phyloP scores from a whole-genome alignment of 148 eudicot species.

The Polygonum maritimum region DNA sequence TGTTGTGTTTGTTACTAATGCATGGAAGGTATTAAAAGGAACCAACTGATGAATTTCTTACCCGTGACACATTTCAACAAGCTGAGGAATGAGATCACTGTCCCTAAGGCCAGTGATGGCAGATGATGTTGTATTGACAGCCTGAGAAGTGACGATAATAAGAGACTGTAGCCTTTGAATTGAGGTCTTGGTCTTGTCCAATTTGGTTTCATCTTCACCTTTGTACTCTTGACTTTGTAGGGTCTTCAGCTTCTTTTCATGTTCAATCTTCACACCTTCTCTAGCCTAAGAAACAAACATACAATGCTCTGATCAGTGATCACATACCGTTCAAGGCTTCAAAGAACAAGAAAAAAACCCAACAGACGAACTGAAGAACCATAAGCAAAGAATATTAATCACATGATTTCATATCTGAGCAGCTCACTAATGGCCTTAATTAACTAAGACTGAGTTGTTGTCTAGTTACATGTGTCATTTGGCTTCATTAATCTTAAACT shows the following conservation, averaged over 20 bases:
- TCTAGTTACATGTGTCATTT: not conserved
- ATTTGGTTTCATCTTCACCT: constrained; percentile 66
- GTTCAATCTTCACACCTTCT: constrained; percentile 89
- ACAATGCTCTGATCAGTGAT: not conserved
- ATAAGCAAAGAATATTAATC: not conserved
- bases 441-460: not conserved
- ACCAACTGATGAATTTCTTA: constrained; percentile 23
- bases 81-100: constrained; percentile 85
- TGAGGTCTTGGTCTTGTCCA: constrained; percentile 91
- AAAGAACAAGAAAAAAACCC: not conserved
- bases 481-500: not conserved
- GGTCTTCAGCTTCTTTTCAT: constrained; percentile 73
- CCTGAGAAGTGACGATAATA: constrained; percentile 85
- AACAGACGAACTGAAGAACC: not conserved
- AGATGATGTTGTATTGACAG: constrained; percentile 80
- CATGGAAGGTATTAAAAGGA: not conserved
- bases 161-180: constrained; percentile 74
- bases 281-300: constrained; percentile 49
- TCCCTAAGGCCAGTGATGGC: constrained; percentile 68
- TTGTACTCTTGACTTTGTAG: constrained; percentile 77
- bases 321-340: not conserved
- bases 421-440: not conserved
- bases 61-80: constrained; percentile 94
- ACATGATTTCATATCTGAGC: not conserved
- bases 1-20: not conserved